These are phyloP conservation scores for Brassica rapa DNA, from an alignment of 345 rosid genomes.

Conservation along the genomic window DNA sequence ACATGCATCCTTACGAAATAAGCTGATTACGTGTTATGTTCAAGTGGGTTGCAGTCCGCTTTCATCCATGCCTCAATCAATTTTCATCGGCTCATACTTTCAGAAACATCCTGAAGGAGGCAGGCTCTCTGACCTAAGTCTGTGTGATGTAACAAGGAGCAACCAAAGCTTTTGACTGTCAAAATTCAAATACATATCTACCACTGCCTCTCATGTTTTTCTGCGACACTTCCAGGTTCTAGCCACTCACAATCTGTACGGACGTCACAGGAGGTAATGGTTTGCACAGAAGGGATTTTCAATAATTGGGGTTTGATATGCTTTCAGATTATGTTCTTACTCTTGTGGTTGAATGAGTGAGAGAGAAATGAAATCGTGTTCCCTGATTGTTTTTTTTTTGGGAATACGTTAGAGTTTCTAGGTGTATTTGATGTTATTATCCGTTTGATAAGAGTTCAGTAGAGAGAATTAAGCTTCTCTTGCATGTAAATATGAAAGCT, in stretches of 20 bases:
- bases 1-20: no score
- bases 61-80: no score
- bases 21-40: no score
- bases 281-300: background rate
- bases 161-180: no score
- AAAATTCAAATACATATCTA: background rate
- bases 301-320: no score
- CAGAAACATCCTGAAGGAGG: no score
- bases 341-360: background rate
- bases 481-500: background rate
- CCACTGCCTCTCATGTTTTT: background rate
- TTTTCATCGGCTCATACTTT: no score
- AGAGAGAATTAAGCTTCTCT: background rate
- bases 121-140: no score
- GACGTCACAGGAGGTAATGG: slow-evolving; percentile 60
- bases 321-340: background rate
- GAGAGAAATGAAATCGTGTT: background rate
- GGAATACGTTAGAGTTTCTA: no score
- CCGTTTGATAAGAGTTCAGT: background rate
- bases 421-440: background rate
- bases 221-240: slow-evolving; percentile 44
- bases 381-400: background rate
- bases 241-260: slow-evolving; percentile 28
- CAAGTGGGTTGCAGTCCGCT: no score
- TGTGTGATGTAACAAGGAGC: no score